These are phyloP conservation scores for Pseudopediastrum boryanum DNA, from an alignment of 139 green algal species.

Conservation along the genomic window DNA sequence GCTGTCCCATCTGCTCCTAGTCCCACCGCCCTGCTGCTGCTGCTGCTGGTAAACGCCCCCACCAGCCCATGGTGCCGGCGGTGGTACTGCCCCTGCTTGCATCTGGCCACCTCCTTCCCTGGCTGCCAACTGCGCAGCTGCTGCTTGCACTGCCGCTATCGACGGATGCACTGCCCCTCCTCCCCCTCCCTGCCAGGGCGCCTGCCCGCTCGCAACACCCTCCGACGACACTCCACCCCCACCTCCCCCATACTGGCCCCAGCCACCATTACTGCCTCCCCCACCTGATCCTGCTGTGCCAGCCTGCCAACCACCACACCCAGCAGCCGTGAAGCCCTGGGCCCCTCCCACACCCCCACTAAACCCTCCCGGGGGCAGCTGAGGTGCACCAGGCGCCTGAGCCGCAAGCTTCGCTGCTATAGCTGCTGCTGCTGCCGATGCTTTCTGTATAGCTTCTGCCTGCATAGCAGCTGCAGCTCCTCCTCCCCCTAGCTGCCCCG, in stretches of 20 bases:
- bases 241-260: too few relatives aligned
- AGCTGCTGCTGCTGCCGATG: background rate
- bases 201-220: background rate
- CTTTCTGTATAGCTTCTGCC: background rate
- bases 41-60: background rate
- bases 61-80: background rate
- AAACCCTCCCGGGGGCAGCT: too few relatives aligned
- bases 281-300: too few relatives aligned
- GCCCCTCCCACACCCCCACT: too few relatives aligned
- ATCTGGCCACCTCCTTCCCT: background rate
- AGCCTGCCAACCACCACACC: too few relatives aligned
- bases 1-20: background rate
- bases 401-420: background rate
- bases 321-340: too few relatives aligned
- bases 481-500: background rate
- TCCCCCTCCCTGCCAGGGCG: background rate
- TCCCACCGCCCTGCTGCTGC: background rate
- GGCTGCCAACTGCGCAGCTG: constrained; percentile 10
- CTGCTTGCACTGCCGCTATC: constrained; percentile 25
- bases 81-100: background rate
- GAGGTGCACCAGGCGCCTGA: background rate
- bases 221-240: too few relatives aligned
- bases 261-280: too few relatives aligned
- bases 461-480: constrained; percentile 23
- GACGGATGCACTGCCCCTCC: background rate